phyloP scores from a whole-genome alignment of 2,329 filamentous ascomycete species.

The Talaromyces sp. region DNA sequence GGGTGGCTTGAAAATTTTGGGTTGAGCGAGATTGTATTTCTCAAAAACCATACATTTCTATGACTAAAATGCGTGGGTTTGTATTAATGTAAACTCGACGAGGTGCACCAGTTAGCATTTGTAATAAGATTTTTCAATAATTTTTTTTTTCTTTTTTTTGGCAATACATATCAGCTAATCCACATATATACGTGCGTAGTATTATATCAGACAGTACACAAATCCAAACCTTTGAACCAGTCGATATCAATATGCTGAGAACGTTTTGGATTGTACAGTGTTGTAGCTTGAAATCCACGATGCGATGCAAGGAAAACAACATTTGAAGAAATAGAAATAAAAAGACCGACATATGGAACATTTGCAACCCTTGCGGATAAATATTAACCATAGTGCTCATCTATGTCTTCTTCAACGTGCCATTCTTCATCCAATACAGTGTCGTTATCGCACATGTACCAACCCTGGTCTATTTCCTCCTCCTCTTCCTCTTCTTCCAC shows the following conservation, averaged over 20 bases:
- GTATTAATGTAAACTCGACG: neutral
- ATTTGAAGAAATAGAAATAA: neutral
- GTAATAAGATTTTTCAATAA: neutral
- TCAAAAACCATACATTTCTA: neutral
- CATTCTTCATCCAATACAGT: neutral
- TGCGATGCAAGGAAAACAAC: neutral
- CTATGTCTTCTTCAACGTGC: neutral
- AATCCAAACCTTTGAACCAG: neutral
- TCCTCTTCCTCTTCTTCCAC: neutral
- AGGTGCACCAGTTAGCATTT: neutral
- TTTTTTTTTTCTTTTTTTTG: neutral
- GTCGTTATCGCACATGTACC: neutral
- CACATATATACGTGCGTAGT: neutral
- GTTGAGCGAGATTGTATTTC: constrained; percentile 20
- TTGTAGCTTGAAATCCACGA: neutral
- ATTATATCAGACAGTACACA: neutral
- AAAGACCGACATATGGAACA: neutral
- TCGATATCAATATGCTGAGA: neutral
- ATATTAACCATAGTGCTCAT: neutral
- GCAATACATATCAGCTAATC: neutral
- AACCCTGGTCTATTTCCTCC: neutral
- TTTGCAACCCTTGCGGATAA: neutral
- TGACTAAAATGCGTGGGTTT: neutral
- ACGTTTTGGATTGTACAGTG: neutral
- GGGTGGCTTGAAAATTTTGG: constrained; percentile 40